Conservation (phyloP, 371 early-diverging fungal species). For the Saksenaea vasiformis region DNA sequence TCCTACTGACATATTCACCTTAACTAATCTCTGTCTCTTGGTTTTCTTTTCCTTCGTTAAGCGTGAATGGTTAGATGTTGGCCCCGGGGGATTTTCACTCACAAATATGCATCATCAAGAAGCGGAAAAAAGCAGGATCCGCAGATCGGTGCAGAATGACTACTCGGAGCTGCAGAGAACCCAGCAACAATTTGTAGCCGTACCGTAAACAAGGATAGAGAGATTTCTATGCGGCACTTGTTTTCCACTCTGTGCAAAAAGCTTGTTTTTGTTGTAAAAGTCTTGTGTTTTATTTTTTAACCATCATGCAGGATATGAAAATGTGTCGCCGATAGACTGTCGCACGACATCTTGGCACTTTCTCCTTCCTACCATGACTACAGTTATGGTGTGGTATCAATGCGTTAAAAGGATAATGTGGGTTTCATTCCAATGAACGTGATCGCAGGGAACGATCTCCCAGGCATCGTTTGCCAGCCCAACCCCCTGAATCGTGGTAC, state of each 20-base stretch:
- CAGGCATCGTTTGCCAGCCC: background rate
- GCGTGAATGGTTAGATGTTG: background rate
- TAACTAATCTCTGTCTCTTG: background rate
- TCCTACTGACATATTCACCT: background rate
- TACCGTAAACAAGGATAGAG: background rate
- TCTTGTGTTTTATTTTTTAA: background rate
- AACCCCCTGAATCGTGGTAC: conserved; percentile 6
- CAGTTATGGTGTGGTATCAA: background rate
- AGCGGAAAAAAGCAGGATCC: conserved; percentile 5
- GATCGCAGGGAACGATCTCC: conserved; percentile 1
- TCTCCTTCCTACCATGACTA: background rate
- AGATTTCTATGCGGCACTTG: background rate
- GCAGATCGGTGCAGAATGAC: conserved; percentile 6
- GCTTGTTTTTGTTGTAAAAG: background rate
- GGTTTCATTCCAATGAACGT: conserved; percentile 1
- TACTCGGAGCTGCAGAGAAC: background rate
- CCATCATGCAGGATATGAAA: conserved; percentile 2
- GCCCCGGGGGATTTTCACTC: too few species aligned
- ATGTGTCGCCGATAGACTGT: conserved; percentile 1
- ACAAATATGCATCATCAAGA: background rate
- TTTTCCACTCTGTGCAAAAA: background rate
- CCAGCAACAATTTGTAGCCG: background rate
- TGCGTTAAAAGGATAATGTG: background rate
- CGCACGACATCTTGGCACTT: conserved; percentile 3
- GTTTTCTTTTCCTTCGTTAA: background rate